These are phyloP conservation scores for Monascus ruber DNA, from an alignment of 2,329 filamentous ascomycete species.

Conservation along the genomic window DNA sequence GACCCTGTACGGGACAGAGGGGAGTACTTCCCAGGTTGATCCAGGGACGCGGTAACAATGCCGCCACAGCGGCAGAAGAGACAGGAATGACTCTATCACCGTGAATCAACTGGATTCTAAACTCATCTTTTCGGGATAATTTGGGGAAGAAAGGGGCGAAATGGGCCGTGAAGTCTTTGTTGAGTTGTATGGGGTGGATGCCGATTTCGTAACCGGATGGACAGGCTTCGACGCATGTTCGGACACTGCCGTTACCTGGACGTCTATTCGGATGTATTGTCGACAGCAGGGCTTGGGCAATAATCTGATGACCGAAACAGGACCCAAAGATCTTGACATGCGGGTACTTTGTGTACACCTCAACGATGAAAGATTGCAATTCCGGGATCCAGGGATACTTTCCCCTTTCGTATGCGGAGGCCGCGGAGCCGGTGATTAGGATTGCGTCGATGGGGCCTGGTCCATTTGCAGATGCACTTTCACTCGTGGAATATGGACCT, in stretches of 20 bases:
- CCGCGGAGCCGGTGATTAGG: conserved; percentile 18
- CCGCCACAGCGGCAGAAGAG: not conserved
- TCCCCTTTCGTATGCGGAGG: conserved; percentile 12
- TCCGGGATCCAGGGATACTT: conserved; percentile 13
- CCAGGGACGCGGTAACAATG: conserved; percentile 3
- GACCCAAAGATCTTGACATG: conserved; percentile 21
- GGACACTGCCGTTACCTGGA: conserved; percentile 1
- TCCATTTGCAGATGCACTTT: not conserved
- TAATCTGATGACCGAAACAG: conserved; percentile 23
- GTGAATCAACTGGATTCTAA: conserved; percentile 24
- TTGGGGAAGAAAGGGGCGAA: conserved; percentile 4
- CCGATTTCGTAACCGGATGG: conserved; percentile 18
- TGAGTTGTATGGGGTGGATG: conserved; percentile 14
- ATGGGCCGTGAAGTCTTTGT: conserved; percentile 8
- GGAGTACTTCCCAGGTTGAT: conserved; percentile 15
- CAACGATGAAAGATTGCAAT: conserved; percentile 13
- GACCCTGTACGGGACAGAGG: conserved; percentile 14
- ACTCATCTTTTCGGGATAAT: conserved; percentile 1
- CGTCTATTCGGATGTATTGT: not conserved
- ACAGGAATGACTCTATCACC: conserved; percentile 18
- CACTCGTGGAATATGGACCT: not conserved
- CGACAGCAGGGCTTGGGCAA: conserved; percentile 17
- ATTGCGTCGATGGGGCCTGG: conserved; percentile 16
- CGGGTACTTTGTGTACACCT: conserved; percentile 13
- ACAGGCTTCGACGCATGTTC: conserved; percentile 10